Evolutionary conservation across 441 rosid species (phyloP), one percentile per base, ranked within the genome.

Genomic region (Adansonia grandidieri): DNA sequence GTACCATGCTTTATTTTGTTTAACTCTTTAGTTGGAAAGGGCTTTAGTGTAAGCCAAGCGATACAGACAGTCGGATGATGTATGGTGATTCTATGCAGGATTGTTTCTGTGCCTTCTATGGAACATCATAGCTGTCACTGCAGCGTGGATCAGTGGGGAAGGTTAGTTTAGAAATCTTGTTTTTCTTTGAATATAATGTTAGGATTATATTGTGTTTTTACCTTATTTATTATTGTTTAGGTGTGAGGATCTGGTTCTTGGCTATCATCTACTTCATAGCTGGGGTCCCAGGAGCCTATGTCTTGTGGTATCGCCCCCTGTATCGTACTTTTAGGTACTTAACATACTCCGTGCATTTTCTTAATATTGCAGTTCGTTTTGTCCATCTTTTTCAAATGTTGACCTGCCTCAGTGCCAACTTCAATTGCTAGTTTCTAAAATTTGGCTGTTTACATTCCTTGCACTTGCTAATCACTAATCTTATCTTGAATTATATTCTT

Each of bases 261-360:
- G 90, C 97, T 24, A 4, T 91, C 40, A 96, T 94, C 85, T 96
- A 91, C 92, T 94, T 96, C 91, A 85, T 94, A 84, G 51, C 97
- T 0, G 97, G 98, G 82, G 97, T 91, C 76, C 99, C 98, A 3
- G 98, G 99, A 78, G 97, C 88, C 79, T 93, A 95, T 78, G 80
- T 92, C 61, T 78, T 92, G 86, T 95, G 99, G 99, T 95, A 95
- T 82, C 96, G 97, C 8, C 99, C 99, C 56, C 92, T 95, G 24
- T 95, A 95, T 84, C 96, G 95, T 65, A 98, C 97, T 71, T 93
- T 85, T 80, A 92, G 98, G 99, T 95, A 84, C 63, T 28, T 71
- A 54, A n/a, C 45, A 9, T 9, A 37, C 32, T 71, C 28, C n/a
- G 37, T 5, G 20, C 8, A 17, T 17, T 54, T 72, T 20, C 48